Evolutionary conservation across 1,139 yeast genomes (phyloP).

Genomic region (Kurtzmaniella quercitrusa): DNA sequence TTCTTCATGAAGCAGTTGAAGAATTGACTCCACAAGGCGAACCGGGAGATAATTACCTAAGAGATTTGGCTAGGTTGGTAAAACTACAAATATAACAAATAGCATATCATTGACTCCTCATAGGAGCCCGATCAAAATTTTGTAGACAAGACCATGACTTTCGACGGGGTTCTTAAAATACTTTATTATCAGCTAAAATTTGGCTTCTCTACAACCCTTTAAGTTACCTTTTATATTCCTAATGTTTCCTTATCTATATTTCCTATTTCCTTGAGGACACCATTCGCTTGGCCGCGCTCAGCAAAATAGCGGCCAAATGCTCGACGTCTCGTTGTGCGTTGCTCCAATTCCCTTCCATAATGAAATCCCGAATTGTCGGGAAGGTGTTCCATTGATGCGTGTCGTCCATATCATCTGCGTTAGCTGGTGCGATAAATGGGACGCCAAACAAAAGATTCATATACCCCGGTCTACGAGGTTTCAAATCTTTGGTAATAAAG

Average conservation of each 20-base stretch:
- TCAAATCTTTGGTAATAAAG: slow-evolving; percentile 45
- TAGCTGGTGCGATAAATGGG: slow-evolving; percentile 54
- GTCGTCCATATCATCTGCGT: slow-evolving; percentile 16
- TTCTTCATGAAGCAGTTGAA: slow-evolving; percentile 50
- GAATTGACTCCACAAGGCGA: slow-evolving; percentile 32
- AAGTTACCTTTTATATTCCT: background rate
- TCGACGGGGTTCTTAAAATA: too few relatives aligned
- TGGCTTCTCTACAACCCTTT: background rate
- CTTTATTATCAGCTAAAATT: too few relatives aligned
- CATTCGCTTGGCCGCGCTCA: background rate
- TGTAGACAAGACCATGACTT: too few relatives aligned
- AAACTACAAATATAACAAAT: background rate
- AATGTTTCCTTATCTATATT: background rate
- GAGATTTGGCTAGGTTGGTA: slow-evolving; percentile 21
- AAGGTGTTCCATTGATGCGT: slow-evolving; percentile 60
- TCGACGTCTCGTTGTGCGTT: slow-evolving; percentile 57
- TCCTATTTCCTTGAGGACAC: background rate
- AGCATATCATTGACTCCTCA: too few relatives aligned
- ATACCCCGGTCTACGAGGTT: slow-evolving; percentile 60
- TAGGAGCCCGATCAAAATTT: too few relatives aligned
- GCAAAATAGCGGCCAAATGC: slow-evolving; percentile 27
- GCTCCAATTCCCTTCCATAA: slow-evolving; percentile 45
- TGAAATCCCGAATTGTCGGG: slow-evolving; percentile 70
- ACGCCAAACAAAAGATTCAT: slow-evolving; percentile 71
- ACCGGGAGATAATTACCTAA: slow-evolving; percentile 34